These are phyloP conservation scores for Tolypocladium sp. DNA, from an alignment of 2,329 filamentous ascomycete genomes.

Conservation along the genomic window DNA sequence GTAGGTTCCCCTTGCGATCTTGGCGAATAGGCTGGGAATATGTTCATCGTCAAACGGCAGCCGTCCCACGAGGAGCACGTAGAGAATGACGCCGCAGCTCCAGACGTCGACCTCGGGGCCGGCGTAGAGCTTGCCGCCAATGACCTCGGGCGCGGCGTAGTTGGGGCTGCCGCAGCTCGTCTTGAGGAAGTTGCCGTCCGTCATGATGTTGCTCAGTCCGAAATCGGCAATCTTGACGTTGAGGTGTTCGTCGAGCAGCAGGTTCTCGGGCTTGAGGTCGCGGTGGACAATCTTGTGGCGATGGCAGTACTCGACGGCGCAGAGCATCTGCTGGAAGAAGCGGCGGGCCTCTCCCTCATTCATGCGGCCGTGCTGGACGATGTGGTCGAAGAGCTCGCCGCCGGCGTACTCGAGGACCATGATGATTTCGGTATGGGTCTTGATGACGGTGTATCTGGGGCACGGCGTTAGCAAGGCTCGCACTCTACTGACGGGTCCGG, in stretches of 20 bases:
- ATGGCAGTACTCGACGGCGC: slow-evolving; percentile 97
- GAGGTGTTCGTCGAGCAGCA: slow-evolving; percentile 86
- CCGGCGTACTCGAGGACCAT: slow-evolving; percentile 99
- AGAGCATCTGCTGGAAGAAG: slow-evolving; percentile 99
- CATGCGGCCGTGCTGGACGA: slow-evolving; percentile 88
- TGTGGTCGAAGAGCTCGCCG: slow-evolving; percentile 95
- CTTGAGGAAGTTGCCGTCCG: slow-evolving; percentile 96
- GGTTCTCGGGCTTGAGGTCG: slow-evolving; percentile 93
- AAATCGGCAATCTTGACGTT: slow-evolving; percentile 99
- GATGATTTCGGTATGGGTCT: slow-evolving; percentile 87
- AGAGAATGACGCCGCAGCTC: slow-evolving; percentile 90
- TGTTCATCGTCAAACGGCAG: slow-evolving; percentile 98
- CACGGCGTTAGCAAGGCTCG: not conserved
- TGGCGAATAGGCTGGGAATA: slow-evolving; percentile 94
- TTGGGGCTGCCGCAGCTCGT: slow-evolving; percentile 98
- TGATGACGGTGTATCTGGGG: slow-evolving; percentile 91
- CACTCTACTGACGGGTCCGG: not conserved
- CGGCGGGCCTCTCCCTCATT: slow-evolving; percentile 86
- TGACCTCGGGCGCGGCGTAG: slow-evolving; percentile 95
- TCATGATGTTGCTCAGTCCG: slow-evolving; percentile 99
- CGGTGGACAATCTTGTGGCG: slow-evolving; percentile 98
- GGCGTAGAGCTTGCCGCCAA: slow-evolving; percentile 94
- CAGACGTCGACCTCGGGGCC: slow-evolving; percentile 97
- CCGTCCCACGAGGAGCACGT: slow-evolving; percentile 70
- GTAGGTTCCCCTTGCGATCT: slow-evolving; percentile 92